Base-by-base conservation (phyloP, 2,329 filamentous ascomycete genomes). In the Trichoderma breve region DNA sequence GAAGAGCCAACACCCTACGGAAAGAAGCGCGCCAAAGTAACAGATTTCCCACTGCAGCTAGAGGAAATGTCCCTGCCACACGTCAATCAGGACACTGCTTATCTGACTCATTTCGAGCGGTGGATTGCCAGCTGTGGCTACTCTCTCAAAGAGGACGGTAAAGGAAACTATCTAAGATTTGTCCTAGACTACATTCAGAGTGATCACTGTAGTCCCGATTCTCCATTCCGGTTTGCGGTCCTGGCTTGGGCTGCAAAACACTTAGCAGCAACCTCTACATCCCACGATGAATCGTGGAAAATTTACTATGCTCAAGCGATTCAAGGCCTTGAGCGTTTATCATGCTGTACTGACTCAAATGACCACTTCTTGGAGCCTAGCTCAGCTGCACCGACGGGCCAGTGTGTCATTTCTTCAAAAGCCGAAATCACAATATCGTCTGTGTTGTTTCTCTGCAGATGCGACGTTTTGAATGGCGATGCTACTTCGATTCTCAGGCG, bases 71-170 rank as follows among this genome's bases (percentile, higher is more conserved):
- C n/a, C 1, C 9, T 21, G 43, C 43, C 43, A 2, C 8, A 67
- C 8, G 15, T 36, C 24, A 34, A 67, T 32, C 14, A 57, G 5
- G 64, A 67, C 18, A n/a, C 47, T 32, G 28, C 24, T 21, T 57
- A 67, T 34, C 24, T 70, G 6, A 24, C 21, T n/a, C 67, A 64
- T 36, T 70, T 43, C 24, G 67, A 70, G 67, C 67, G 30, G 15
- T 70, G 55, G 32, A 70, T 70, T 24, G 62, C n/a, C 7, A 47
- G 32, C 28, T 63, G 36, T 24, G 28, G 21, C 26, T 70, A 70
- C 39, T 70, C 67, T 28, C 39, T 64, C 8, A 70, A 53, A 28
- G 67, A 70, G 6, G 67, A 70, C 26, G 67, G 67, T n/a, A 63
- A 34, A 53, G 67, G 34, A 24, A 70, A 70, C 28, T 64, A 63